These are phyloP conservation scores for Astrothelium subdiscretum DNA, from an alignment of 495 filamentous ascomycete genomes.

Conservation along the genomic window DNA sequence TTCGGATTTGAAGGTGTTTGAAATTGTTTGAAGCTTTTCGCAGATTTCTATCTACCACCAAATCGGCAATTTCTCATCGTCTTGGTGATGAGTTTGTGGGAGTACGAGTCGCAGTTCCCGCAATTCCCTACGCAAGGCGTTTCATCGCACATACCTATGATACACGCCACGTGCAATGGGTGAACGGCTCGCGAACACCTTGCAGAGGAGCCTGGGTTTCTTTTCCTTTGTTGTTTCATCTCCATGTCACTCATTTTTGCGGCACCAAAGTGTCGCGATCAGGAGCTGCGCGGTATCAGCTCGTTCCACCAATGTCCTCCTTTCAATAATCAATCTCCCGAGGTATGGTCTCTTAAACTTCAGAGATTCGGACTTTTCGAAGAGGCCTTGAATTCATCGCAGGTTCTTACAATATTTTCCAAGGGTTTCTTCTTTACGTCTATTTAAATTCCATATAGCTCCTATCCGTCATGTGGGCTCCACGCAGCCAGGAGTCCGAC, in stretches of 20 bases:
- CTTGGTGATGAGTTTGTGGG: background rate
- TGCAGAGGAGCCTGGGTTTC: background rate
- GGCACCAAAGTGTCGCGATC: background rate
- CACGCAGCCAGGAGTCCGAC: constrained; percentile 2
- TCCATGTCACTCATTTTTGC: background rate
- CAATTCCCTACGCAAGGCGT: constrained; percentile 9
- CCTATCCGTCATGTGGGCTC: background rate
- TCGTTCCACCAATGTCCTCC: background rate
- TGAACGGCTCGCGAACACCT: background rate
- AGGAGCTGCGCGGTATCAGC: constrained; percentile 6
- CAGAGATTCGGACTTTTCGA: background rate
- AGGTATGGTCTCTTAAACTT: background rate
- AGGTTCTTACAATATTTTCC: background rate
- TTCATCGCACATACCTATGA: constrained; percentile 11
- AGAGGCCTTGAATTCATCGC: background rate
- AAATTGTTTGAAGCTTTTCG: too few relatives aligned
- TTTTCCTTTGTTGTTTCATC: constrained; percentile 7
- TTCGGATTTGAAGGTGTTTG: too few relatives aligned
- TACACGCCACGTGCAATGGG: background rate
- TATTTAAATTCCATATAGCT: background rate
- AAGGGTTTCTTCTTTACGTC: background rate
- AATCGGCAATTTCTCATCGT: background rate
- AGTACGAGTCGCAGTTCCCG: background rate
- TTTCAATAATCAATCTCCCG: background rate
- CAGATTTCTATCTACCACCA: background rate